phyloP scores from a whole-genome alignment of 805 yeast species.

The Sugiyamaella mastotermitis region DNA sequence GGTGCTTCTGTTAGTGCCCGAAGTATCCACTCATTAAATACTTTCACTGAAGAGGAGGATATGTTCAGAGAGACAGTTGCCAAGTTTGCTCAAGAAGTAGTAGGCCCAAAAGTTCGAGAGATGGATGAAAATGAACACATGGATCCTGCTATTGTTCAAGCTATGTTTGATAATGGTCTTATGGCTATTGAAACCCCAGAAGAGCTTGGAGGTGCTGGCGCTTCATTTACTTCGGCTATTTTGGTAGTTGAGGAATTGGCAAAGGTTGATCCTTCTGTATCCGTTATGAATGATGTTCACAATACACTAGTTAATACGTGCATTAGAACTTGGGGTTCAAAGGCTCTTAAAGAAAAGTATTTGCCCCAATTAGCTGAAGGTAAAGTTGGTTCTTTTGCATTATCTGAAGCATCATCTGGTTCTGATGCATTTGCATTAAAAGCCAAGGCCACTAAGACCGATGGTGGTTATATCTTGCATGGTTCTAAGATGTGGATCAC shows the following conservation, averaged over 20 bases:
- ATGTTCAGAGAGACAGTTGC: constrained; percentile 37
- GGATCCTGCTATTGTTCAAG: constrained; percentile 28
- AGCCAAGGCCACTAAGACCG: constrained; percentile 33
- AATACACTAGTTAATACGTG: constrained; percentile 39
- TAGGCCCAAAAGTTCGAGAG: constrained; percentile 34
- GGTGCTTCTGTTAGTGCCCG: not conserved
- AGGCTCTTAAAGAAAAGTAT: constrained; percentile 32
- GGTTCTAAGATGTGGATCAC: constrained; percentile 45
- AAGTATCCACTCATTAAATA: constrained; percentile 21
- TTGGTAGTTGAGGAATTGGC: constrained; percentile 41
- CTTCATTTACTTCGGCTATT: constrained; percentile 39
- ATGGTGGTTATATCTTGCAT: constrained; percentile 34
- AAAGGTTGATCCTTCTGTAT: constrained; percentile 38
- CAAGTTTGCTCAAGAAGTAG: constrained; percentile 34
- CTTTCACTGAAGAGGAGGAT: constrained; percentile 37
- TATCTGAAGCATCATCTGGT: constrained; percentile 38
- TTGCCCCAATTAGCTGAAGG: constrained; percentile 34
- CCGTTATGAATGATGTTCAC: constrained; percentile 41
- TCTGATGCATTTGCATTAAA: constrained; percentile 40
- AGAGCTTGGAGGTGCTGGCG: constrained; percentile 41
- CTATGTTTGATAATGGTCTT: constrained; percentile 35
- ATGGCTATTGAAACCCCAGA: constrained; percentile 45
- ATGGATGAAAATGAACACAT: constrained; percentile 36
- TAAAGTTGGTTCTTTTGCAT: constrained; percentile 35
- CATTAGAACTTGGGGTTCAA: constrained; percentile 35